Percentiles rank a stretch among this genome's conserved stretches.
phyloP scores from a whole-genome alignment of 768 basidiomycete species.

The Leccinellum rugosiceps region DNA sequence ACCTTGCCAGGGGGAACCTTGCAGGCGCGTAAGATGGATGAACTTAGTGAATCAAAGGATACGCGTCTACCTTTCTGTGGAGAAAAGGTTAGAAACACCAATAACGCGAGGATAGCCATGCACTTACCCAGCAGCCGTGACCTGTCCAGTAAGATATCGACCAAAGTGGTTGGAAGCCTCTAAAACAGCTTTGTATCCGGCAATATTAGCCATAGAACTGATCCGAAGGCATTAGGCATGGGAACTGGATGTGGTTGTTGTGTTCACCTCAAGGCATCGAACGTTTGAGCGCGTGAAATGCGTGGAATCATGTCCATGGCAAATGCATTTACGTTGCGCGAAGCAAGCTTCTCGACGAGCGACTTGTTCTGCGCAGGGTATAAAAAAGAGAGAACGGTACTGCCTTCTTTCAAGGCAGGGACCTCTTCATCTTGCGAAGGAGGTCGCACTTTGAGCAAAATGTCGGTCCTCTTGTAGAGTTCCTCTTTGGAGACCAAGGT shows the following conservation, averaged over 20 bases:
- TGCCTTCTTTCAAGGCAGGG: slow-evolving; percentile 61
- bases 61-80: slow-evolving; percentile 40
- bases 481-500: slow-evolving; percentile 70
- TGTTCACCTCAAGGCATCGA: slow-evolving; percentile 77
- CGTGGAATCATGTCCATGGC: slow-evolving; percentile 93
- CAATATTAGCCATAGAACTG: slow-evolving; percentile 92
- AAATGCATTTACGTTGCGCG: slow-evolving; percentile 66
- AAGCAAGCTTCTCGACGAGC: slow-evolving; percentile 66
- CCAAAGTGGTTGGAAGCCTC: slow-evolving; percentile 90
- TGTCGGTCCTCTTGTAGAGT: slow-evolving; percentile 66
- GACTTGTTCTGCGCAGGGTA: slow-evolving; percentile 80
- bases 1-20: slow-evolving; percentile 87
- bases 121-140: slow-evolving; percentile 83
- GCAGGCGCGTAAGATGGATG: slow-evolving; percentile 15
- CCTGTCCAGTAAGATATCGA: slow-evolving; percentile 86
- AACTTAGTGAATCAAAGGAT: neutral
- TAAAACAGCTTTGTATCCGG: slow-evolving; percentile 90
- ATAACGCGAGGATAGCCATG: slow-evolving; percentile 1
- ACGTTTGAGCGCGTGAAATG: slow-evolving; percentile 87
- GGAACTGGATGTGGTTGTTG: slow-evolving; percentile 1
- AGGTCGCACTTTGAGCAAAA: slow-evolving; percentile 83
- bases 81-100: slow-evolving; percentile 1
- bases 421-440: slow-evolving; percentile 64
- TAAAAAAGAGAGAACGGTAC: slow-evolving; percentile 79
- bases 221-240: neutral